A percentile compares a stretch with the other conserved stretches of the same genome.
These are phyloP conservation scores for Silybum marianum DNA, from an alignment of 129 eudicot species.

Conservation along the genomic window DNA sequence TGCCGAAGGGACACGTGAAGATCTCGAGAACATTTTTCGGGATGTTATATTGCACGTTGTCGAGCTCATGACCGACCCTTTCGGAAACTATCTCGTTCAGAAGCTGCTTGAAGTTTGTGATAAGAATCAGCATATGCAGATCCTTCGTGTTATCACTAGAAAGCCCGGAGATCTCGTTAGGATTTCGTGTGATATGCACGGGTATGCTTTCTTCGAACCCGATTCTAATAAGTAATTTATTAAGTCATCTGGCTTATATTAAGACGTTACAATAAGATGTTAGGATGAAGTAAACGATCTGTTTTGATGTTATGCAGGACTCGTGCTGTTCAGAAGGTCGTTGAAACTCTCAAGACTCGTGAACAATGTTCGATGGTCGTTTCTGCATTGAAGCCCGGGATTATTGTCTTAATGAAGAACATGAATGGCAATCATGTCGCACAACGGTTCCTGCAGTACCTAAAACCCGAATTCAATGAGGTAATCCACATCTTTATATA, in stretches of 20 bases:
- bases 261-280: neutral
- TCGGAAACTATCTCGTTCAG: conserved; percentile 63
- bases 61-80: conserved; percentile 60
- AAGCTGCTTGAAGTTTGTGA: conserved; percentile 61
- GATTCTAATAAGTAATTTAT: neutral
- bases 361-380: conserved; percentile 53
- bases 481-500: conserved; percentile 21
- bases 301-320: conserved; percentile 38
- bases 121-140: conserved; percentile 54
- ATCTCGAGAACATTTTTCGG: conserved; percentile 42
- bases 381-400: conserved; percentile 56
- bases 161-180: conserved; percentile 61
- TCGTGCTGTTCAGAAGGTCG: conserved; percentile 59
- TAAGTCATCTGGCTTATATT: no score
- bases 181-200: conserved; percentile 60
- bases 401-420: conserved; percentile 54
- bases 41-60: conserved; percentile 54
- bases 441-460: conserved; percentile 57
- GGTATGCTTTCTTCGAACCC: conserved; percentile 32
- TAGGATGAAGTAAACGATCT: neutral
- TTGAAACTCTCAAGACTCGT: conserved; percentile 56
- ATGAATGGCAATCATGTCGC: conserved; percentile 75
- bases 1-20: conserved; percentile 51
- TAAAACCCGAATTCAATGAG: conserved; percentile 50
- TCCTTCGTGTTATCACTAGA: conserved; percentile 46